Conservation (phyloP, 1,284 basidiomycete species). For the Pseudozyma pruni region DNA sequence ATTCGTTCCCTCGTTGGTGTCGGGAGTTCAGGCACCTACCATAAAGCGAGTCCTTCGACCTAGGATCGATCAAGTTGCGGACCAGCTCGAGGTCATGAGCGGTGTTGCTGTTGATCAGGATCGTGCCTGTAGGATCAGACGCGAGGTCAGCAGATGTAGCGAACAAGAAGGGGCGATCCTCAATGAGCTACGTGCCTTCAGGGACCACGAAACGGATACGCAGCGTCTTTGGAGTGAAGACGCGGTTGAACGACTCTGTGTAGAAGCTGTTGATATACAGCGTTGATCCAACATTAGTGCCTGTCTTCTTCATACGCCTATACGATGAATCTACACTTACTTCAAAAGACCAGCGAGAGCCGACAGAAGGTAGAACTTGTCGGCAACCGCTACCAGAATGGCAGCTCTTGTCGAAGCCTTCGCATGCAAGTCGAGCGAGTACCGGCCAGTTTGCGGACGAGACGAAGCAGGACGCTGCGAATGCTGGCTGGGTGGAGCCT, state of each 20-base stretch:
- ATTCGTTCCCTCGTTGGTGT: too few relatives aligned
- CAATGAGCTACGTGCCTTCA: constrained; percentile 67
- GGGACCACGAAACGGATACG: constrained; percentile 81
- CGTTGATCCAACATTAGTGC: constrained; percentile 82
- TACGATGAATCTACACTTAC: constrained; percentile 55
- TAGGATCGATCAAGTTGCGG: constrained; percentile 34
- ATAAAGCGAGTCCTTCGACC: constrained; percentile 42
- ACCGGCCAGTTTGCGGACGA: constrained; percentile 72
- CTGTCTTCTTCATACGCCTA: not conserved
- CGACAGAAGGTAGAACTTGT: constrained; percentile 85
- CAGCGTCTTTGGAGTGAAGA: constrained; percentile 79
- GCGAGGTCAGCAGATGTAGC: not conserved
- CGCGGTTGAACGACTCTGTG: constrained; percentile 71
- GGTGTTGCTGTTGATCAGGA: constrained; percentile 90
- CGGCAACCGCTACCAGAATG: constrained; percentile 35
- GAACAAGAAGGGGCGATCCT: not conserved
- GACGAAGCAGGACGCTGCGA: constrained; percentile 70
- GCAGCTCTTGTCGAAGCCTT: constrained; percentile 40
- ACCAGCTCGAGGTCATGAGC: constrained; percentile 87
- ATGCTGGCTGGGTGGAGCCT: not conserved
- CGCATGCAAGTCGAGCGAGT: constrained; percentile 25
- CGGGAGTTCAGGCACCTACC: constrained; percentile 11
- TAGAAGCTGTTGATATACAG: constrained; percentile 83
- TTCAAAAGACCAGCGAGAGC: constrained; percentile 86
- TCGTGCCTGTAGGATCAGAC: constrained; percentile 72